Evolutionary conservation across 345 rosid species (phyloP).

Genomic region (Lagerstroemia speciosa): DNA sequence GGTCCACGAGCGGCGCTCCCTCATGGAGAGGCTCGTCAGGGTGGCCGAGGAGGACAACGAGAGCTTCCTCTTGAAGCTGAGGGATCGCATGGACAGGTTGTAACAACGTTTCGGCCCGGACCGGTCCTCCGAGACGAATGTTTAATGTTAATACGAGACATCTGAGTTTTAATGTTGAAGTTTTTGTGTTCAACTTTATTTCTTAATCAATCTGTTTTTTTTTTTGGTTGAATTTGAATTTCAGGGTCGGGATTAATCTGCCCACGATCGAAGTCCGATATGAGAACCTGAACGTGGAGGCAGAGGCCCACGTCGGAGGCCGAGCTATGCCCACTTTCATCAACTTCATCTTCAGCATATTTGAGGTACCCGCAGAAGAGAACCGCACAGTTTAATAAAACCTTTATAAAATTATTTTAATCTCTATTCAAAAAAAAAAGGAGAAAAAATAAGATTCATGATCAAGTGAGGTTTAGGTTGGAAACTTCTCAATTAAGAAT

Average conservation of each 20-base stretch:
- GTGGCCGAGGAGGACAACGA: conserved; percentile 28
- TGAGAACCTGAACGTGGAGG: conserved; percentile 48
- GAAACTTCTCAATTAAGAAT: too few relatives aligned
- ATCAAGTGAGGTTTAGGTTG: too few relatives aligned
- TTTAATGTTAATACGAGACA: too few relatives aligned
- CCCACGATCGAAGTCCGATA: conserved; percentile 73
- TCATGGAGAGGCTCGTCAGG: conserved; percentile 25
- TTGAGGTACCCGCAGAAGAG: conserved; percentile 36
- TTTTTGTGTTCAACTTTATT: neutral
- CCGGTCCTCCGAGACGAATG: too few relatives aligned
- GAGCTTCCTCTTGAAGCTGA: conserved; percentile 25
- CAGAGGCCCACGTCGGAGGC: conserved; percentile 63
- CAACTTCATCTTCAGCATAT: conserved; percentile 42
- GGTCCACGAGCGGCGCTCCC: conserved; percentile 11
- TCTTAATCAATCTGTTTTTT: neutral
- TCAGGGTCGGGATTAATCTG: conserved; percentile 69
- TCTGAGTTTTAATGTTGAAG: neutral
- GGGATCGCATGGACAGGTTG: conserved; percentile 26
- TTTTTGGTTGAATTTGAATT: neutral
- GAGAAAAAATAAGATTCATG: too few relatives aligned
- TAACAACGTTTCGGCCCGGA: too few relatives aligned
- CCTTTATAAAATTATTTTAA: too few relatives aligned
- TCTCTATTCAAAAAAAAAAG: too few relatives aligned
- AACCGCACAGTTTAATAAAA: neutral
- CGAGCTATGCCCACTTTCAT: conserved; percentile 79